Conservation (phyloP, 495 filamentous ascomycete species). For the Penicillium paradoxum region DNA sequence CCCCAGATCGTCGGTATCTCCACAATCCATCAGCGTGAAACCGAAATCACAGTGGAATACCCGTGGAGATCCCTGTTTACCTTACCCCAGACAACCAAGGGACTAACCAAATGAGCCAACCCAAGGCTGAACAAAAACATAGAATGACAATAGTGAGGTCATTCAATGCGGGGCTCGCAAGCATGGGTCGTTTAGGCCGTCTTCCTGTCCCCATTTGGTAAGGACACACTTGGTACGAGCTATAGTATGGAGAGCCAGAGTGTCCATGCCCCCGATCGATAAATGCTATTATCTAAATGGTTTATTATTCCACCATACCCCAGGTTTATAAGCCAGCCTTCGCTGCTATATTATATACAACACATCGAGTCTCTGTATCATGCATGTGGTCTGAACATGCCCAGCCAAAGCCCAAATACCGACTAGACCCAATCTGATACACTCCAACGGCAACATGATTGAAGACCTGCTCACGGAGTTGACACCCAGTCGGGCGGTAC, state of each 20-base stretch:
- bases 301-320: no score
- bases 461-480: slow-evolving; percentile 27
- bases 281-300: not conserved
- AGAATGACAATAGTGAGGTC: slow-evolving; percentile 6
- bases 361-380: not conserved
- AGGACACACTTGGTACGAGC: not conserved
- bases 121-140: no score
- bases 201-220: not conserved
- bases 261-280: not conserved
- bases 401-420: not conserved
- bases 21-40: not conserved
- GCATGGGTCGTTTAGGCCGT: slow-evolving; percentile 22
- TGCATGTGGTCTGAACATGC: not conserved
- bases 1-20: not conserved
- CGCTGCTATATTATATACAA: not conserved
- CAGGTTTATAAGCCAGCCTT: not conserved
- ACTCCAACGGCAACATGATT: slow-evolving; percentile 27
- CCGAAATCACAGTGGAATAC: not conserved
- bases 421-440: not conserved
- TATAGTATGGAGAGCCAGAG: not conserved
- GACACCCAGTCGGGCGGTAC: slow-evolving; percentile 21
- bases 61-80: not conserved
- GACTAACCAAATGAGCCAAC: not conserved
- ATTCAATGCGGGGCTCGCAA: slow-evolving; percentile 30
- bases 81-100: not conserved